These are phyloP conservation scores for Pyrus hybrid DNA, from an alignment of 331 rosid genomes.

Conservation along the genomic window DNA sequence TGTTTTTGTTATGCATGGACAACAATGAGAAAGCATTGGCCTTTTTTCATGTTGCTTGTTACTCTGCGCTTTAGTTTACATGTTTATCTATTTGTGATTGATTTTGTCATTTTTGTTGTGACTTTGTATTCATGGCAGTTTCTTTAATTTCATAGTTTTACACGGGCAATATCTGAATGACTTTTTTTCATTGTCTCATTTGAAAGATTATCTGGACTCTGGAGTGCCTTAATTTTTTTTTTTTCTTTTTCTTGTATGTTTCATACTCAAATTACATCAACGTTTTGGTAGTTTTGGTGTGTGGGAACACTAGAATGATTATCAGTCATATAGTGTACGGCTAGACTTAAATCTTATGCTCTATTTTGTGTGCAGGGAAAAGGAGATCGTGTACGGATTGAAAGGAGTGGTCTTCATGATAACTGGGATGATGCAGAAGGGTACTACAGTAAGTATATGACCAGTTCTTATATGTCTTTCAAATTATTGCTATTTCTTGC, in stretches of 20 bases:
- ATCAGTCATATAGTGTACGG: not conserved
- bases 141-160: not conserved
- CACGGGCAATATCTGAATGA: not conserved
- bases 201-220: not conserved
- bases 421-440: slow-evolving; percentile 99
- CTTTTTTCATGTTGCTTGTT: not conserved
- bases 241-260: not conserved
- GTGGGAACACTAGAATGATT: not conserved
- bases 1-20: not conserved
- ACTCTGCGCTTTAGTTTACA: not conserved
- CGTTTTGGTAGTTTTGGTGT: not conserved
- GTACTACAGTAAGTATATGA: slow-evolving; percentile 70
- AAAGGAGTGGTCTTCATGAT: slow-evolving; percentile 79
- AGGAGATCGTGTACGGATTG: slow-evolving; percentile 64
- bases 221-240: no score
- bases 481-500: not conserved
- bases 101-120: not conserved
- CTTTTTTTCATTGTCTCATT: not conserved
- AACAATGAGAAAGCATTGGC: not conserved
- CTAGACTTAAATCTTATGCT: not conserved
- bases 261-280: no score
- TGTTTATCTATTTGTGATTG: not conserved
- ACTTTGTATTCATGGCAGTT: not conserved
- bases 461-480: not conserved
- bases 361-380: slow-evolving; percentile 46